These are phyloP conservation scores for Tulasnella calospora DNA, from an alignment of 768 basidiomycete genomes.

Conservation along the genomic window DNA sequence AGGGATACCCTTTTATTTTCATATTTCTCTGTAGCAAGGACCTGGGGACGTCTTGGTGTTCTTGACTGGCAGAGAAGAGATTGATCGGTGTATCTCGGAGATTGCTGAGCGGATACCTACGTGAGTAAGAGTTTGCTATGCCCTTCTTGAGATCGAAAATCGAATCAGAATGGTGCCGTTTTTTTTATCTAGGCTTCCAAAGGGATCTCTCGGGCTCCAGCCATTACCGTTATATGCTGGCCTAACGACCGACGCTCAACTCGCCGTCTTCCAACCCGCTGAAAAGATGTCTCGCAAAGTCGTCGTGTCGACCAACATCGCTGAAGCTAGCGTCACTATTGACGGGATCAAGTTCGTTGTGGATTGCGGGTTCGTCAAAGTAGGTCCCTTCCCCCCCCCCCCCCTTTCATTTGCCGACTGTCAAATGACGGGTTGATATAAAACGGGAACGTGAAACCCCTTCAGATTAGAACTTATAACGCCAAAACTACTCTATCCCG, in stretches of 20 bases:
- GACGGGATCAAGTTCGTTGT: slow-evolving; percentile 92
- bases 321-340: slow-evolving; percentile 95
- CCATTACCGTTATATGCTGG: slow-evolving; percentile 85
- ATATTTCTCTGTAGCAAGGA: slow-evolving; percentile 51
- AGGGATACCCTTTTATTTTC: background rate
- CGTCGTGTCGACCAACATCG: slow-evolving; percentile 91
- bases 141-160: background rate
- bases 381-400: slow-evolving; percentile 33
- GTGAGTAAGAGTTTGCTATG: slow-evolving; percentile 39
- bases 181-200: slow-evolving; percentile 45
- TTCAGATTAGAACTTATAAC: slow-evolving; percentile 83
- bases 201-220: slow-evolving; percentile 49
- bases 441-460: too few relatives aligned
- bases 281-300: slow-evolving; percentile 79
- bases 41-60: slow-evolving; percentile 91
- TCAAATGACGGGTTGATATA: too few relatives aligned
- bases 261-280: slow-evolving; percentile 73
- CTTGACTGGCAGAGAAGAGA: slow-evolving; percentile 93
- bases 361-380: slow-evolving; percentile 95
- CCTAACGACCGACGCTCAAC: slow-evolving; percentile 80
- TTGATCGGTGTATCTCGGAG: slow-evolving; percentile 79
- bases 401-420: too few relatives aligned
- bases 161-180: slow-evolving; percentile 34
- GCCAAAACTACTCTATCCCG: slow-evolving; percentile 80
- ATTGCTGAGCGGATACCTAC: slow-evolving; percentile 71